These are phyloP conservation scores for Alternaria ventricosa DNA, from an alignment of 2,329 filamentous ascomycete genomes.

Conservation along the genomic window DNA sequence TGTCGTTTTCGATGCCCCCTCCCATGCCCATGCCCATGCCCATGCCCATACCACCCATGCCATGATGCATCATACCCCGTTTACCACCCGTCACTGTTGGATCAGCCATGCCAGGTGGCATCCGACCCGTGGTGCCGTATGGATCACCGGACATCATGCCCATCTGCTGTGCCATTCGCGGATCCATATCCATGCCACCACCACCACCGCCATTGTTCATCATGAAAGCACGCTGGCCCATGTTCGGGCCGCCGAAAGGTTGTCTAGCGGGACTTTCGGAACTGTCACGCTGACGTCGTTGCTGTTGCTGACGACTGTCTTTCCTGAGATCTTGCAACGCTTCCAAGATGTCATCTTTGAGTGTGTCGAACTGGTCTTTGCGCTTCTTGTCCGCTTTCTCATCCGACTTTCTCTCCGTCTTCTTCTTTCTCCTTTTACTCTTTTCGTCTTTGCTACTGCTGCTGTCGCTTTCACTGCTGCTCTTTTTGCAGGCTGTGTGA, in stretches of 20 bases:
- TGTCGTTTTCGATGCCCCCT: slow-evolving; percentile 12
- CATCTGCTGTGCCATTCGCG: slow-evolving; percentile 14
- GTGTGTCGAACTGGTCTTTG: slow-evolving; percentile 11
- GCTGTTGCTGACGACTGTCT: slow-evolving; percentile 1
- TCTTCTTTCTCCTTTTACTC: slow-evolving; percentile 5
- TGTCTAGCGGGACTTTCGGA: neutral
- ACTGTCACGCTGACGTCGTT: neutral
- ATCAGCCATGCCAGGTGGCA: slow-evolving; percentile 14
- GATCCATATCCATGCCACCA: slow-evolving; percentile 10
- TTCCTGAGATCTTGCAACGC: slow-evolving; percentile 11
- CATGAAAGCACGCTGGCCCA: slow-evolving; percentile 1
- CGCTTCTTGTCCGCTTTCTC: slow-evolving; percentile 12
- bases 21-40: neutral
- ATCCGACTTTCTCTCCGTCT: slow-evolving; percentile 6
- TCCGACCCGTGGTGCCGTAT: slow-evolving; percentile 10
- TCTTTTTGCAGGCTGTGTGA: slow-evolving; percentile 21
- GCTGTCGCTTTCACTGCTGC: slow-evolving; percentile 1
- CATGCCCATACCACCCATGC: slow-evolving; percentile 1
- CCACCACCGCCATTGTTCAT: neutral
- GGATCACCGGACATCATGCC: slow-evolving; percentile 9
- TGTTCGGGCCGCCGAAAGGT: slow-evolving; percentile 2
- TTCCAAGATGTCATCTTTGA: slow-evolving; percentile 22
- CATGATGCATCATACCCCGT: slow-evolving; percentile 1
- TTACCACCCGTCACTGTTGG: neutral
- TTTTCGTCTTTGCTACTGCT: neutral